These are phyloP conservation scores for Pichia rugopelliculosa DNA, from an alignment of 805 yeast species.

Conservation along the genomic window DNA sequence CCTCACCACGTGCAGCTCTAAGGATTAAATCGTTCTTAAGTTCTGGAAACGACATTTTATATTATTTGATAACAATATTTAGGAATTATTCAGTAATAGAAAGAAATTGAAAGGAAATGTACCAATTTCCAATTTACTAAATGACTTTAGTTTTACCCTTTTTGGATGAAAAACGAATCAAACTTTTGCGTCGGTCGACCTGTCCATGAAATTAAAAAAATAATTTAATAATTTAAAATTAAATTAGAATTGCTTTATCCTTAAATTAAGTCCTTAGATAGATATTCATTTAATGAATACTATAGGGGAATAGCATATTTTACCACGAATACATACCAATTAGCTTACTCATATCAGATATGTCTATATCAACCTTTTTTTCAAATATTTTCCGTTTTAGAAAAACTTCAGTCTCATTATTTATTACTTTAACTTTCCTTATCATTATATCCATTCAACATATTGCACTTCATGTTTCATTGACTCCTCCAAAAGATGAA, in stretches of 20 bases:
- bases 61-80: no score
- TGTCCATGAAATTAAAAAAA: background rate
- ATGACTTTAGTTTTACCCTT: background rate
- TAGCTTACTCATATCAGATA: background rate
- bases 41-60: constrained; percentile 47
- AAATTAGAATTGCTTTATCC: background rate
- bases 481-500: constrained; percentile 37
- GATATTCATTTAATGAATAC: no score
- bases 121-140: no score
- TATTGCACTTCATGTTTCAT: constrained; percentile 34
- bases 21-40: constrained; percentile 84
- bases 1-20: constrained; percentile 86
- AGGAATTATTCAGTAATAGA: no score
- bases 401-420: constrained; percentile 58
- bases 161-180: background rate
- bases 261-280: no score
- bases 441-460: constrained; percentile 29
- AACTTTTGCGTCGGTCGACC: background rate
- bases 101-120: no score
- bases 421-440: constrained; percentile 43
- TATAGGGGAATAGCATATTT: background rate
- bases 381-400: constrained; percentile 43
- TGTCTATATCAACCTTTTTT: background rate
- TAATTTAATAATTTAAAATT: background rate
- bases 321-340: background rate